Conservation (phyloP, 768 basidiomycete genomes). For the Austroboletus eburneus region DNA sequence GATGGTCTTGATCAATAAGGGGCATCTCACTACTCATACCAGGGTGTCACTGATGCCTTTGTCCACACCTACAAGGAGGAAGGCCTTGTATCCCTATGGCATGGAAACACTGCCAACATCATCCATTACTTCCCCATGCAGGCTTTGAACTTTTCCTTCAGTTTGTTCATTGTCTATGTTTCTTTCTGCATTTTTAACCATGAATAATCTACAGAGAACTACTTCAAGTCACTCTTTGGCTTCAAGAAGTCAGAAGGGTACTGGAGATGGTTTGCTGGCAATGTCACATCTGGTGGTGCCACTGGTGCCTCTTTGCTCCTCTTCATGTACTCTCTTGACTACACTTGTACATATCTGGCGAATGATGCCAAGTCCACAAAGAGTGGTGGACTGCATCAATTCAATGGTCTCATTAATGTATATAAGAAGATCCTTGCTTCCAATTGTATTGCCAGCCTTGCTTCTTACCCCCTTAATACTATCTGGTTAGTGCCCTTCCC, state of each 20-base stretch:
- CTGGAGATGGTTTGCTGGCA: constrained; percentile 98
- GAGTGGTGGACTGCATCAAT: constrained; percentile 89
- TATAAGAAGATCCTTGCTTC: constrained; percentile 97
- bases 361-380: constrained; percentile 97
- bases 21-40: constrained; percentile 93
- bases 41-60: constrained; percentile 93
- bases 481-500: constrained; percentile 52
- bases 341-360: constrained; percentile 98
- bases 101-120: constrained; percentile 99
- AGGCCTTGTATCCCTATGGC: constrained; percentile 93
- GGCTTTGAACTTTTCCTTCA: constrained; percentile 99
- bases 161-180: constrained; percentile 46
- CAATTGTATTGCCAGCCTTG: constrained; percentile 97
- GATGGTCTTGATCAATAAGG: constrained; percentile 99
- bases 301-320: constrained; percentile 98
- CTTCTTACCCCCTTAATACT: constrained; percentile 92
- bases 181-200: constrained; percentile 1
- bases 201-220: constrained; percentile 58
- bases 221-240: constrained; percentile 98
- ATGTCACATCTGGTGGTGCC: constrained; percentile 97
- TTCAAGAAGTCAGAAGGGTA: constrained; percentile 98
- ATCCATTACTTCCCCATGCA: constrained; percentile 99
- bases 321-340: constrained; percentile 99
- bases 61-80: constrained; percentile 89
- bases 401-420: constrained; percentile 97